These are phyloP conservation scores for Strobilomyces dryophilus DNA, from an alignment of 768 basidiomycete genomes.

Conservation along the genomic window DNA sequence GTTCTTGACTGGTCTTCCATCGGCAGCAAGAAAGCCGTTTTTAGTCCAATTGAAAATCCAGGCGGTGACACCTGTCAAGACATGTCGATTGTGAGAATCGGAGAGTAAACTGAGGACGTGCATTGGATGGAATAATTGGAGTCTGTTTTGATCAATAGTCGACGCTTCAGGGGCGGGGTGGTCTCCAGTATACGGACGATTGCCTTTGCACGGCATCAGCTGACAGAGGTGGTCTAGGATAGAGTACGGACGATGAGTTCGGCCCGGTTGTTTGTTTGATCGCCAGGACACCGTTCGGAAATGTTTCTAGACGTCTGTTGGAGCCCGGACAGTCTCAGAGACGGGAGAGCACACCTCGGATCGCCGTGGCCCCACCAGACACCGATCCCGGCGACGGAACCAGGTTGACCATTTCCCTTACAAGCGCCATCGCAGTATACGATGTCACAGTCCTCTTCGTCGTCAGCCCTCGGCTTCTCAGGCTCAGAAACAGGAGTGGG, in stretches of 20 bases:
- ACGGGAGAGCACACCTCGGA: constrained; percentile 38
- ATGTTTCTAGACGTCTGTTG: constrained; percentile 55
- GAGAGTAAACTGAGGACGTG: constrained; percentile 26
- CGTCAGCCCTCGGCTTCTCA: constrained; percentile 1
- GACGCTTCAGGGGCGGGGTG: constrained; percentile 48
- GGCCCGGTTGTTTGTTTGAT: constrained; percentile 84
- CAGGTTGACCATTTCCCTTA: constrained; percentile 68
- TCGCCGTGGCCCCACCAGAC: constrained; percentile 84
- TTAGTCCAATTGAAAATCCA: constrained; percentile 70
- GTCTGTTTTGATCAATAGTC: constrained; percentile 78
- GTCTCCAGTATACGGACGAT: constrained; percentile 80
- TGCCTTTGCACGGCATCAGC: constrained; percentile 54
- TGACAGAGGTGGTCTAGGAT: constrained; percentile 7
- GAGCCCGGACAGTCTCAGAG: neutral
- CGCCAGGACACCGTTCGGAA: constrained; percentile 76
- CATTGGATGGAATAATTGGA: constrained; percentile 82
- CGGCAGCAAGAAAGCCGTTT: constrained; percentile 46
- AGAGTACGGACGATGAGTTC: constrained; percentile 67
- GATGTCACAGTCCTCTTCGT: constrained; percentile 36
- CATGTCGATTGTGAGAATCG: constrained; percentile 3
- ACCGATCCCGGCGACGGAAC: constrained; percentile 75
- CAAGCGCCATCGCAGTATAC: constrained; percentile 91
- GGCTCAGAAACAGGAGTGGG: neutral
- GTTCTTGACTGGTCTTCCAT: constrained; percentile 67
- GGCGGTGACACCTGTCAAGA: constrained; percentile 51